Percentiles rank a stretch among this genome's conserved stretches.
Conservation (phyloP, 176 grass and related monocot species). For the Musa schizocarpa region DNA sequence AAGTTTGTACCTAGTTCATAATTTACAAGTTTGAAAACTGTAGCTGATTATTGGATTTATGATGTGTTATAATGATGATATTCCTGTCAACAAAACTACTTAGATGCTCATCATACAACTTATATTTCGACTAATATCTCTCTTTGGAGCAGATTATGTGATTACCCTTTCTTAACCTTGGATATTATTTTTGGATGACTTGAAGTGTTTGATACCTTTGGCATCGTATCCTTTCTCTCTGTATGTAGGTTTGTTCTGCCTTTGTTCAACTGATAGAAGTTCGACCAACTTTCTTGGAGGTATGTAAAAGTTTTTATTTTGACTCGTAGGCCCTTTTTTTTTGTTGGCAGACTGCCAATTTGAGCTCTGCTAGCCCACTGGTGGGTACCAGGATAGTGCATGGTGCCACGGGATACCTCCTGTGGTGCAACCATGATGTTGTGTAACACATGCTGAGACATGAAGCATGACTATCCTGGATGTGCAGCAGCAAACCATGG, state of each 20-base stretch:
- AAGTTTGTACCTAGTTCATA: not conserved
- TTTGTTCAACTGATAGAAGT: slow-evolving; percentile 98
- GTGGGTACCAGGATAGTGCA: not conserved
- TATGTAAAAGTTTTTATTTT: slow-evolving; percentile 16
- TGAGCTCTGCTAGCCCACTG: not conserved
- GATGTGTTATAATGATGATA: not conserved
- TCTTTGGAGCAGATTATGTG: not conserved
- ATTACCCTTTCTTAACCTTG: not conserved
- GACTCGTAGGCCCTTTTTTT: slow-evolving; percentile 3
- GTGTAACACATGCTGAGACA: not conserved
- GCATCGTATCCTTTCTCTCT: slow-evolving; percentile 3
- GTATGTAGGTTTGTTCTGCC: slow-evolving; percentile 69
- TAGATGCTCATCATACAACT: too few species aligned
- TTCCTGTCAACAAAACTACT: not conserved
- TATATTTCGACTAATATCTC: not conserved
- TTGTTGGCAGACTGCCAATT: not conserved
- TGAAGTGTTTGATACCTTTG: not conserved
- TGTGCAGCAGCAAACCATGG: not conserved
- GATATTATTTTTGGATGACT: not conserved
- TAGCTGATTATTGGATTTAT: not conserved
- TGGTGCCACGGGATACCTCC: not conserved
- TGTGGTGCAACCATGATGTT: not conserved
- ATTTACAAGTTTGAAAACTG: not conserved
- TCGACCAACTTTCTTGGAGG: slow-evolving; percentile 79
- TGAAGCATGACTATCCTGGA: not conserved